Conservation (phyloP, 78 protist genomes). For the Polysphondylium violaceum region DNA sequence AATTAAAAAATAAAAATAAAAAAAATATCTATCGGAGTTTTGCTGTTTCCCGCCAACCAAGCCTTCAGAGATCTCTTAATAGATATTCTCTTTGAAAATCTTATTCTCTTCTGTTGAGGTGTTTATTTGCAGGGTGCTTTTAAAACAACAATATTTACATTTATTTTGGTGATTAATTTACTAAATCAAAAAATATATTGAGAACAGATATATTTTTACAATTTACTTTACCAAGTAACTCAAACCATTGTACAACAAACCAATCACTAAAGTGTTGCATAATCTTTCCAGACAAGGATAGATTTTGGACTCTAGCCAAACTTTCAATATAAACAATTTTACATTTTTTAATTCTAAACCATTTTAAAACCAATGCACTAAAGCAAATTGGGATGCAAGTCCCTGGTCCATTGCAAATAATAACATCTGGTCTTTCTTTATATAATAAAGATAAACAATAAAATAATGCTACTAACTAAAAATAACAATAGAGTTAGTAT, state of each 20-base stretch:
- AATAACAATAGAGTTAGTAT: background rate
- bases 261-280: conserved; percentile 65
- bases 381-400: conserved; percentile 84
- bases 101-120: too few relatives aligned
- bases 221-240: background rate
- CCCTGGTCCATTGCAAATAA: conserved; percentile 89
- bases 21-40: too few relatives aligned
- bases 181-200: conserved; percentile 57
- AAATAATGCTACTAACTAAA: conserved; percentile 62
- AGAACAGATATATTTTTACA: conserved; percentile 21
- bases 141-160: too few relatives aligned
- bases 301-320: conserved; percentile 71
- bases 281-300: conserved; percentile 83
- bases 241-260: conserved; percentile 84
- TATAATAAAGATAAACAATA: conserved; percentile 52
- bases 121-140: too few relatives aligned
- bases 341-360: conserved; percentile 16
- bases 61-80: too few relatives aligned
- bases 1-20: too few relatives aligned
- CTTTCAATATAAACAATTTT: conserved; percentile 84
- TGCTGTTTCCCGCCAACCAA: too few relatives aligned
- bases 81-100: too few relatives aligned
- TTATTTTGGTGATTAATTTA: too few relatives aligned
- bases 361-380: conserved; percentile 46
- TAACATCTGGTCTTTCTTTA: conserved; percentile 56